Conservation (phyloP, 1,284 basidiomycete species). For the Tranzscheliella williamsii region DNA sequence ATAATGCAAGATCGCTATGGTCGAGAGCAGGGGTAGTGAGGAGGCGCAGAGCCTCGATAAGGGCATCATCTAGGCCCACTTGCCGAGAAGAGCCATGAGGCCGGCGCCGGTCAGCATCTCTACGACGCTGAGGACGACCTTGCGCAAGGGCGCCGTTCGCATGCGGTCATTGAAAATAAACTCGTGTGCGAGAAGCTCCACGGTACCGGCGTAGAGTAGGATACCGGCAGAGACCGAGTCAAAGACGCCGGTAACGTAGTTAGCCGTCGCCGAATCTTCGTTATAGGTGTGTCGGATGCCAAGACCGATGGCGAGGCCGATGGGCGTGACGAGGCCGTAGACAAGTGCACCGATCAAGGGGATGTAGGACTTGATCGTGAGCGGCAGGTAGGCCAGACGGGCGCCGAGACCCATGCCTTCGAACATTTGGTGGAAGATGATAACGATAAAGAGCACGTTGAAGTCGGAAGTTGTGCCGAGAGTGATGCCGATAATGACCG, state of each 20-base stretch:
- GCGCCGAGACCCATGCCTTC: constrained; percentile 59
- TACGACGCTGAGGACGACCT: constrained; percentile 51
- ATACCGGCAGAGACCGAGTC: constrained; percentile 57
- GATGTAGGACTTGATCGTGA: constrained; percentile 26
- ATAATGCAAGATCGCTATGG: too few species aligned
- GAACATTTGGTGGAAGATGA: constrained; percentile 69
- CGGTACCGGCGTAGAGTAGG: constrained; percentile 59
- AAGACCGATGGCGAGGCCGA: constrained; percentile 59
- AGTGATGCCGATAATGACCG: constrained; percentile 85
- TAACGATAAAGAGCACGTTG: constrained; percentile 81
- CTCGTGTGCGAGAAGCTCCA: constrained; percentile 59
- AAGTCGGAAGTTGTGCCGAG: constrained; percentile 81
- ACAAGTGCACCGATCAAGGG: constrained; percentile 36
- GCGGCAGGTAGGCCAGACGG: constrained; percentile 47
- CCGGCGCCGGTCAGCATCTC: constrained; percentile 62
- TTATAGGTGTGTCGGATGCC: constrained; percentile 57
- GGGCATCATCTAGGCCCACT: constrained; percentile 51
- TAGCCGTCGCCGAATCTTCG: constrained; percentile 51
- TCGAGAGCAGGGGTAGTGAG: background rate
- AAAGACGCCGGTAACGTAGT: constrained; percentile 57
- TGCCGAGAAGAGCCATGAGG: constrained; percentile 63
- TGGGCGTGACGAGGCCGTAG: constrained; percentile 56
- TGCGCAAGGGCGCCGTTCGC: constrained; percentile 56
- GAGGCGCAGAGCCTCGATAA: background rate
- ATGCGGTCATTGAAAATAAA: constrained; percentile 61